Evolutionary conservation across 163 green algal genomes (phyloP).

Genomic region (Coccomyxa subellipsoidea): DNA sequence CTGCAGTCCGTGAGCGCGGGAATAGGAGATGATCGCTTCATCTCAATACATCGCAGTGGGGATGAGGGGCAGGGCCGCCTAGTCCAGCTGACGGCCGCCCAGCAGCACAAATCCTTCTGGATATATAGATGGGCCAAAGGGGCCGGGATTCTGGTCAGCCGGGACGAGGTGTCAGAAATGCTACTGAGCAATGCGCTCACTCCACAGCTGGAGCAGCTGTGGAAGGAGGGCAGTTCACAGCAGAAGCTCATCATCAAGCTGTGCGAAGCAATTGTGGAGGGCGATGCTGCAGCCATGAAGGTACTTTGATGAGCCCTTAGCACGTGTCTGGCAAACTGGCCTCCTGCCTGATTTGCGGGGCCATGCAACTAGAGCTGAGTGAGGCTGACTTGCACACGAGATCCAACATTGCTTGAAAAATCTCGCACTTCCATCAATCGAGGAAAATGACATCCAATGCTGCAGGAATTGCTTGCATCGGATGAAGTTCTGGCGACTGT

Average conservation of each 20-base stretch:
- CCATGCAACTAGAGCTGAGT: too few species aligned
- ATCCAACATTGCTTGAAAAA: too few species aligned
- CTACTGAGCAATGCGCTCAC: constrained; percentile 9
- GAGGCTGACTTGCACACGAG: too few species aligned
- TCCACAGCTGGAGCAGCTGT: constrained; percentile 24
- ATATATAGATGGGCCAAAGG: constrained; percentile 21
- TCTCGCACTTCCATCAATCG: too few species aligned
- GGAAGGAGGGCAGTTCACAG: constrained; percentile 12
- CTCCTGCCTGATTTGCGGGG: too few species aligned
- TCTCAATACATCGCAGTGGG: constrained; percentile 19
- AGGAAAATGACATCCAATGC: neutral
- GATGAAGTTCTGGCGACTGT: neutral
- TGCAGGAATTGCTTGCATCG: neutral
- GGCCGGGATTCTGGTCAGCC: constrained; percentile 1
- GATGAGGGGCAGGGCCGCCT: neutral
- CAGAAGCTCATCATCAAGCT: constrained; percentile 30
- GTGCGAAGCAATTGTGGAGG: constrained; percentile 7
- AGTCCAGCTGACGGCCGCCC: neutral
- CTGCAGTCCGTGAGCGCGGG: constrained; percentile 31
- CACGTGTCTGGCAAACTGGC: too few species aligned
- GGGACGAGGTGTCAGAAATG: constrained; percentile 34
- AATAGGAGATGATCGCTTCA: constrained; percentile 25
- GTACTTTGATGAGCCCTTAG: neutral
- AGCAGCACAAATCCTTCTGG: constrained; percentile 28
- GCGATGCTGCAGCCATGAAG: constrained; percentile 14